Evolutionary conservation across 2,329 filamentous ascomycete species (phyloP), one percentile per base, ranked within the genome.

Genomic region (Diaporthe vexans): DNA sequence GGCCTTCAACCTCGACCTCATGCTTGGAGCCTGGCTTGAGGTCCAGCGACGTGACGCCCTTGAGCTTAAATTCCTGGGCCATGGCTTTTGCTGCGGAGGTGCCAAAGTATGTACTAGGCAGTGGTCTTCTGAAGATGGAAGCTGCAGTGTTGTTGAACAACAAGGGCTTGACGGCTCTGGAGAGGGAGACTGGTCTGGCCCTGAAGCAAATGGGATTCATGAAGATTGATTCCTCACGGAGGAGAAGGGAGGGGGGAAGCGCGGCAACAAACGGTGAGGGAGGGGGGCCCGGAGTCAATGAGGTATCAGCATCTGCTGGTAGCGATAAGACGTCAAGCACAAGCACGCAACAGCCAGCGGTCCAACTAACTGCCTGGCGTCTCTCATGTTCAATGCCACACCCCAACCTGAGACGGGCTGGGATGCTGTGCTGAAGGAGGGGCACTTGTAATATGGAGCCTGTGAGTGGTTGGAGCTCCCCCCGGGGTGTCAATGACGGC

Each of bases 1-100:
- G 88, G 26, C 96, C 97, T 79, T 98, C 96, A 6, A 99, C 93
- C 79, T 98, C 95, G 19, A 91, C 94, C 83, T 98, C 95, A 76
- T 93, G 89, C 87, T 98, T 98, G 78, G 97, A 92, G 26, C 94
- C 92, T 40, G 93, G 91, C 82, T 93, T 90, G 76, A 98, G 86
- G 77, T 93, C 89, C 73, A 98, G 88, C 78, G 92, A 93, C 61
- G 89, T 88, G 76, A 98, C 85, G 81, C 90, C 93, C 83, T 97
- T 97, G 80, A 98, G 90, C 81, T 91, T 92, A 82, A 89, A 93
- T 79, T 91, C 88, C 72, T 88, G 84, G 63, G 87, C 84, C 89
- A 91, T 91, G 77, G 81, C 81, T 80, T 76, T 78, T 8, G 73
- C 46, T 65, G 79, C 29, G 24, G 74, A 70, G 4, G 63, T 72